Evolutionary conservation across 768 basidiomycete genomes (phyloP).

Genomic region (Cystobasidium onofrii): DNA sequence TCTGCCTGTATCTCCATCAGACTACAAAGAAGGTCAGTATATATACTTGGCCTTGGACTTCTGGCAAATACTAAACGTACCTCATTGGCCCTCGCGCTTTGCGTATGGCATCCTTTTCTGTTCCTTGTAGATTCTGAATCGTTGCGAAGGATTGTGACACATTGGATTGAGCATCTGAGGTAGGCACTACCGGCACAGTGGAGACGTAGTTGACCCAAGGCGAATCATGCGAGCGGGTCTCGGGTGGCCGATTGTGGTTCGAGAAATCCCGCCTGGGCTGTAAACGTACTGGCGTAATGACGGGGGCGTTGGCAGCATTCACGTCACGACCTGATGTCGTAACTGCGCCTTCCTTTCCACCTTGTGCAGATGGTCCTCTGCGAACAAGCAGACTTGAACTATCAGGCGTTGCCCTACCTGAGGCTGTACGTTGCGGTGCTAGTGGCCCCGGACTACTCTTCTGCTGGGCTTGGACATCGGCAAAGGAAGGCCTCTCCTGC

Average conservation of each 20-base stretch:
- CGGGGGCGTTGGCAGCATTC: slow-evolving; percentile 32
- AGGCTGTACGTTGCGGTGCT: neutral
- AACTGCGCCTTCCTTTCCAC: neutral
- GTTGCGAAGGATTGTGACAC: slow-evolving; percentile 35
- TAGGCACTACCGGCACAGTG: slow-evolving; percentile 1
- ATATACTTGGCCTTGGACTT: no score
- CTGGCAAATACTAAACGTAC: slow-evolving; percentile 21
- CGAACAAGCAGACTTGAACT: neutral
- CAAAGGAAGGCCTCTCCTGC: neutral
- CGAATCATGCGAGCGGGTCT: slow-evolving; percentile 12
- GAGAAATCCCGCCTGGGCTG: neutral
- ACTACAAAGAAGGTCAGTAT: neutral
- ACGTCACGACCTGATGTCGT: neutral
- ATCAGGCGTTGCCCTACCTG: neutral
- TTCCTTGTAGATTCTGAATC: slow-evolving; percentile 37
- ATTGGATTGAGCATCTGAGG: neutral
- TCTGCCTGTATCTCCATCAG: slow-evolving; percentile 41
- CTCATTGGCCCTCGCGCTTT: neutral
- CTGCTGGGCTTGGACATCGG: neutral
- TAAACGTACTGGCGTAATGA: slow-evolving; percentile 36
- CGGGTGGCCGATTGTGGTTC: slow-evolving; percentile 11
- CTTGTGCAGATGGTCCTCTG: neutral
- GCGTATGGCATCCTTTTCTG: slow-evolving; percentile 33
- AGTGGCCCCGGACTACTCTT: neutral
- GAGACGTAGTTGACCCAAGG: slow-evolving; percentile 40